A percentile compares a stretch with the other conserved stretches of the same genome.
Conservation (phyloP, 2,329 filamentous ascomycete genomes). For the Neonectria ditissima region DNA sequence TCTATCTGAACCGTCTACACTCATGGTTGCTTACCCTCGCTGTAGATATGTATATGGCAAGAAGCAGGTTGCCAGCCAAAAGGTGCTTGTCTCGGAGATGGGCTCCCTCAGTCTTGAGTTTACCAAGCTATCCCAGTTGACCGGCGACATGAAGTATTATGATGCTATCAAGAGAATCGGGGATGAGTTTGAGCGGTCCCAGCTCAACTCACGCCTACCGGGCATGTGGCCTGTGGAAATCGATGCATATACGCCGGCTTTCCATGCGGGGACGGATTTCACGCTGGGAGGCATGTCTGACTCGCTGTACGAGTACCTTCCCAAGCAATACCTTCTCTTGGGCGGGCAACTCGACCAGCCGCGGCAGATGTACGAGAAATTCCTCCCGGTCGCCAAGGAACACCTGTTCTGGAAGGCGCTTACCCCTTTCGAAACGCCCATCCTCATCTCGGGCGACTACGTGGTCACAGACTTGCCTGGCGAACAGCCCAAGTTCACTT, state of each 20-base stretch:
- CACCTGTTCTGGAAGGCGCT: conserved; percentile 77
- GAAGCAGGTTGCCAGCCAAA: conserved; percentile 36
- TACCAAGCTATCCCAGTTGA: conserved; percentile 73
- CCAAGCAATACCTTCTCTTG: conserved; percentile 73
- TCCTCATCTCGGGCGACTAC: conserved; percentile 71
- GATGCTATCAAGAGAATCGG: conserved; percentile 70
- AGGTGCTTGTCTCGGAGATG: conserved; percentile 43
- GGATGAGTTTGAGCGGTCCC: conserved; percentile 65
- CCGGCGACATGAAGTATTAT: conserved; percentile 69
- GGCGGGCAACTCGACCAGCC: conserved; percentile 62
- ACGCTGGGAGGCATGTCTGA: conserved; percentile 68
- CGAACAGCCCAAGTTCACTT: conserved; percentile 43
- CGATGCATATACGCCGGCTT: conserved; percentile 50
- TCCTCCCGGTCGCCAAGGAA: conserved; percentile 61
- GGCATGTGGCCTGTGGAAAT: conserved; percentile 72
- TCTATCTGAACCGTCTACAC: background rate
- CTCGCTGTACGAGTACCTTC: conserved; percentile 74
- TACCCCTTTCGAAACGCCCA: conserved; percentile 66
- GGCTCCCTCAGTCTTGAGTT: conserved; percentile 72
- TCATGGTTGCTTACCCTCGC: conserved; percentile 22
- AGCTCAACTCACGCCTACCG: conserved; percentile 66
- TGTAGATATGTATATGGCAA: conserved; percentile 41
- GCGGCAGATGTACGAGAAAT: conserved; percentile 50
- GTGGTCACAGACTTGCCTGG: conserved; percentile 44
- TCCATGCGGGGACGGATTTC: conserved; percentile 57